Evolutionary conservation across 2,329 filamentous ascomycete species (phyloP).

Genomic region (Sarocladiaceae sp.): DNA sequence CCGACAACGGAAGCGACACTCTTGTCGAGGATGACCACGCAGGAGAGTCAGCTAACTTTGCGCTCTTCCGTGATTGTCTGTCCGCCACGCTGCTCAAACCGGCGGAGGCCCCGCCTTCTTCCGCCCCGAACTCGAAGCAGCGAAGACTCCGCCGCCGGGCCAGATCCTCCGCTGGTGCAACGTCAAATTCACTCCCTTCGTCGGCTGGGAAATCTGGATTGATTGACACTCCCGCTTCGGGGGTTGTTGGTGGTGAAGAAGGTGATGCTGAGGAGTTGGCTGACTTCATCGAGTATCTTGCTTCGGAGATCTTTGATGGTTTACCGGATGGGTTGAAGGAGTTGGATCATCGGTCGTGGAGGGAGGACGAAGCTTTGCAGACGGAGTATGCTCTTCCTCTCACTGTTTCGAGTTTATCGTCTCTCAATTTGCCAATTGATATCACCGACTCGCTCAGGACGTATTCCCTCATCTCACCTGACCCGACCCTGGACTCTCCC

Average conservation of each 20-base stretch:
- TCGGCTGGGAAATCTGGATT: neutral
- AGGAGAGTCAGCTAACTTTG: conserved; percentile 27
- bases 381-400: conserved; percentile 55
- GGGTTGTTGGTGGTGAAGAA: conserved; percentile 12
- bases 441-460: conserved; percentile 63
- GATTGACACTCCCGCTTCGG: conserved; percentile 7
- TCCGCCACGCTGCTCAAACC: conserved; percentile 64
- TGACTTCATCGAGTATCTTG: conserved; percentile 80
- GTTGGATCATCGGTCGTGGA: conserved; percentile 55
- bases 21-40: conserved; percentile 17
- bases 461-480: conserved; percentile 57
- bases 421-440: conserved; percentile 47
- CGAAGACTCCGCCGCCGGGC: conserved; percentile 26
- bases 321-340: conserved; percentile 59
- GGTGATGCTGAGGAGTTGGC: conserved; percentile 61
- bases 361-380: conserved; percentile 38
- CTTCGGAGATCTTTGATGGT: conserved; percentile 61
- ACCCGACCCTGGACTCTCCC: conserved; percentile 19
- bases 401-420: conserved; percentile 45
- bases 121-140: conserved; percentile 40
- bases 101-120: conserved; percentile 32
- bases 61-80: conserved; percentile 70
- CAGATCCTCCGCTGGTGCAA: conserved; percentile 13
- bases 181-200: conserved; percentile 14
- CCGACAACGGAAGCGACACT: conserved; percentile 9